Conservation (phyloP, 805 yeast genomes). For the Brettanomyces nanus region DNA sequence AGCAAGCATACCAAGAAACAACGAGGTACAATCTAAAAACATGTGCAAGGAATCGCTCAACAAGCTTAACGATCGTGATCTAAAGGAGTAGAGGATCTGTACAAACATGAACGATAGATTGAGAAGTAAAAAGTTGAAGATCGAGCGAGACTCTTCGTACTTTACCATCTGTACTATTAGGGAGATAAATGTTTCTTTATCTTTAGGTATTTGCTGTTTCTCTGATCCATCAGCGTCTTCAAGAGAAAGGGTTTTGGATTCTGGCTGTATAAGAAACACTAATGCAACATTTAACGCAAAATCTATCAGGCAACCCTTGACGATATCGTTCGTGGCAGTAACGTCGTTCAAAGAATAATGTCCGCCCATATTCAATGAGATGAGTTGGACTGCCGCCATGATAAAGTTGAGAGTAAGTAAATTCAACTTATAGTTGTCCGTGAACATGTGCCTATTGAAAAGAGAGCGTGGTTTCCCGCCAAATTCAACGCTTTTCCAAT, state of each 20-base stretch:
- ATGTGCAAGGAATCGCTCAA: conserved; percentile 92
- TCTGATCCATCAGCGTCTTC: neutral
- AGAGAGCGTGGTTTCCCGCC: conserved; percentile 7
- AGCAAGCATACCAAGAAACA: conserved; percentile 84
- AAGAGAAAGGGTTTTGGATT: no score
- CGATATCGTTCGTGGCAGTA: conserved; percentile 1
- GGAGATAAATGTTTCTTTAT: conserved; percentile 12
- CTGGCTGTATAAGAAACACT: conserved; percentile 11
- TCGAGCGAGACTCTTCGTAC: conserved; percentile 73
- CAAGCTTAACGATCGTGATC: conserved; percentile 86
- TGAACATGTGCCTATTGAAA: conserved; percentile 1
- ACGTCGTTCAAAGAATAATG: conserved; percentile 1
- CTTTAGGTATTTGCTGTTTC: neutral
- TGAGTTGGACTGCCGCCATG: conserved; percentile 6
- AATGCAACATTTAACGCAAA: conserved; percentile 9
- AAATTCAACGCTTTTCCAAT: conserved; percentile 10
- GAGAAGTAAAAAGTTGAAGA: conserved; percentile 75
- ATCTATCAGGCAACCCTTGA: conserved; percentile 7
- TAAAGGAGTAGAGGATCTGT: conserved; percentile 83
- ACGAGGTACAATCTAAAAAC: conserved; percentile 90
- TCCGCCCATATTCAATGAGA: conserved; percentile 8
- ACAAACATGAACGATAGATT: conserved; percentile 92
- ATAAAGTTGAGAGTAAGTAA: conserved; percentile 1
- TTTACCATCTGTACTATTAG: conserved; percentile 29
- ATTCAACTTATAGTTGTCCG: neutral